Evolutionary conservation across 2,329 filamentous ascomycete genomes (phyloP).

Genomic region (Aureobasidium lini): DNA sequence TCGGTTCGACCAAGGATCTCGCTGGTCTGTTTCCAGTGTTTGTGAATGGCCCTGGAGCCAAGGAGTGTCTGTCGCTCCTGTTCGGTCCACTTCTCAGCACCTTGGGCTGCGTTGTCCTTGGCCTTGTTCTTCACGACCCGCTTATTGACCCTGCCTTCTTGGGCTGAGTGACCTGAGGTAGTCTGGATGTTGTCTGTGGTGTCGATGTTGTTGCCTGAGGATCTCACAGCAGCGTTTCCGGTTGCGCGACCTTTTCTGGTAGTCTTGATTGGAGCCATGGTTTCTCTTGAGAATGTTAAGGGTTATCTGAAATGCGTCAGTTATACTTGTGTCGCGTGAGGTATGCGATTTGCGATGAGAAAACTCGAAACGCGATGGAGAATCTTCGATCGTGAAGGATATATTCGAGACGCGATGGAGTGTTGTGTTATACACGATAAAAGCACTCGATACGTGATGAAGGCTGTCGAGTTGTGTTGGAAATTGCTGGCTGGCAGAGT

Average conservation of each 20-base stretch:
- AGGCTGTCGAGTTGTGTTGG: background rate
- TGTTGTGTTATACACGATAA: background rate
- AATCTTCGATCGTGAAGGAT: background rate
- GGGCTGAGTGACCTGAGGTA: too few species aligned
- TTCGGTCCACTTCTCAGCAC: background rate
- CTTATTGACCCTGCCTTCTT: background rate
- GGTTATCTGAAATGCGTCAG: background rate
- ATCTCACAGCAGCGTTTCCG: too few species aligned
- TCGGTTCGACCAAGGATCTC: background rate
- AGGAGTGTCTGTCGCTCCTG: background rate
- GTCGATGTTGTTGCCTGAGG: too few species aligned
- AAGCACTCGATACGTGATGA: too few species aligned
- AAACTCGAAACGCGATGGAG: background rate
- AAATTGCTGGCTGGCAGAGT: background rate
- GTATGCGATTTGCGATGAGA: background rate
- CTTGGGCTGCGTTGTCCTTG: background rate
- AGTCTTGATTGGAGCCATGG: background rate
- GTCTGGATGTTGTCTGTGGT: background rate
- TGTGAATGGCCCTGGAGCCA: background rate
- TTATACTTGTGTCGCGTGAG: background rate
- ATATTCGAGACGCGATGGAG: background rate
- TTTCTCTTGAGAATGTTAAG: background rate
- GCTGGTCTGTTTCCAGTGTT: background rate
- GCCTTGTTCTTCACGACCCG: background rate
- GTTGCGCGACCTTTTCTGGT: too few species aligned